phyloP scores from a whole-genome alignment of 495 filamentous ascomycete species.

The Podospora fimiseda region DNA sequence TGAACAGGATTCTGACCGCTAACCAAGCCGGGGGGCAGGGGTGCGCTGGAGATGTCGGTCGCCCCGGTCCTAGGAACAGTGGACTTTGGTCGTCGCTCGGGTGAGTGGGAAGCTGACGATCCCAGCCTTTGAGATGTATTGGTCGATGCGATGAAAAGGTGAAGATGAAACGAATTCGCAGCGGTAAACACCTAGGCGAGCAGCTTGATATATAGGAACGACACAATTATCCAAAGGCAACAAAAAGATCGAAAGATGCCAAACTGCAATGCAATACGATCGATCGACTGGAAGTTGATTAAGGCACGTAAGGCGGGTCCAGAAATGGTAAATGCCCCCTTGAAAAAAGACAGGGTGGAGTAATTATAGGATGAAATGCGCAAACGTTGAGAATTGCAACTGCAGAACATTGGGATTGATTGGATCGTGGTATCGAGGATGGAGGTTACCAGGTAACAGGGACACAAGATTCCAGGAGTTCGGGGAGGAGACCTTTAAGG shows the following conservation, averaged over 20 bases:
- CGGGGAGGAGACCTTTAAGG: neutral
- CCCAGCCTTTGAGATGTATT: too few species aligned
- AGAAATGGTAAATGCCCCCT: neutral
- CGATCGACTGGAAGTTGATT: neutral
- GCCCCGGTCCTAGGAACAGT: slow-evolving; percentile 2
- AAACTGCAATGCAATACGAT: neutral
- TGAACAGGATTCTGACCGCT: slow-evolving; percentile 19
- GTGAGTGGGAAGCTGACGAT: neutral
- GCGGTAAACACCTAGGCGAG: too few species aligned
- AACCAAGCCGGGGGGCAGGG: slow-evolving; percentile 10
- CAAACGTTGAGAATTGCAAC: too few species aligned
- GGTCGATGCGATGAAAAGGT: too few species aligned
- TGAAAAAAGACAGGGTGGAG: neutral
- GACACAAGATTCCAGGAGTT: neutral
- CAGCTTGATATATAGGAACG: too few species aligned
- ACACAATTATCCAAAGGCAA: too few species aligned
- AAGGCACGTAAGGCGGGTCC: neutral
- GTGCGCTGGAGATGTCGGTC: slow-evolving; percentile 1
- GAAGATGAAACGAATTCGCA: too few species aligned
- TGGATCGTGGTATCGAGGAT: neutral
- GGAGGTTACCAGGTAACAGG: neutral
- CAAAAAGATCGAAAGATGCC: slow-evolving; percentile 1
- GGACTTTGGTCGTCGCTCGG: neutral
- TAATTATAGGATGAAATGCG: neutral
- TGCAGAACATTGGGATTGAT: too few species aligned